phyloP scores from a whole-genome alignment of 1,139 yeast genomes.

The Diutina mesorugosa region DNA sequence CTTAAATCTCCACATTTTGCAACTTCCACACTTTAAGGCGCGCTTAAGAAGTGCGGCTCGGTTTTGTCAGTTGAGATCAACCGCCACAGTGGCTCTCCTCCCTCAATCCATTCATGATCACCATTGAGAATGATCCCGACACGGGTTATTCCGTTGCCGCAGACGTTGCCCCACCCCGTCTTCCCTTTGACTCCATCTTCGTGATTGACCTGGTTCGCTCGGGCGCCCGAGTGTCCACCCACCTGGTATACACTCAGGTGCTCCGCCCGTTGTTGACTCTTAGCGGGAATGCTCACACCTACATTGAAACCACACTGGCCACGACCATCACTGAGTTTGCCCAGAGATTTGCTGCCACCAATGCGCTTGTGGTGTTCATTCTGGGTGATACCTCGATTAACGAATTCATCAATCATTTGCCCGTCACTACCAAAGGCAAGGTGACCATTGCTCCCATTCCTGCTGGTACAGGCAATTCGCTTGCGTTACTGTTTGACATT shows the following conservation, averaged over 20 bases:
- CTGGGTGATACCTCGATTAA: conserved; percentile 74
- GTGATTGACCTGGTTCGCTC: conserved; percentile 1
- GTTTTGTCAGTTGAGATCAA: neutral
- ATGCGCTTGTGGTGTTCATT: conserved; percentile 35
- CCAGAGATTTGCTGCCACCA: conserved; percentile 7
- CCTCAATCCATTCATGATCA: neutral
- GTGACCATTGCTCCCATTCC: conserved; percentile 45
- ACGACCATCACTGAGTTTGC: conserved; percentile 25
- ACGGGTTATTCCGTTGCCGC: neutral
- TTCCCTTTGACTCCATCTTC: neutral
- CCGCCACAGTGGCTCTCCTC: neutral
- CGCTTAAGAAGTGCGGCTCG: neutral
- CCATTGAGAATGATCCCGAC: neutral
- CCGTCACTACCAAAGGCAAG: conserved; percentile 13
- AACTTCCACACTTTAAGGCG: too few species aligned
- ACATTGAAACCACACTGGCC: conserved; percentile 24
- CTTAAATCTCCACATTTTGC: neutral
- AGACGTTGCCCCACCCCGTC: neutral
- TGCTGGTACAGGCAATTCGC: conserved; percentile 79
- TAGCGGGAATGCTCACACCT: conserved; percentile 13
- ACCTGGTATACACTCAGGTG: neutral
- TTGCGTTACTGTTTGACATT: conserved; percentile 49
- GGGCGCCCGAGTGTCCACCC: neutral
- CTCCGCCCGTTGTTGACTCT: neutral
- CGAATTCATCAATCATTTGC: conserved; percentile 49